phyloP scores from a whole-genome alignment of 148 eudicot species.

The Polygonum aviculare region DNA sequence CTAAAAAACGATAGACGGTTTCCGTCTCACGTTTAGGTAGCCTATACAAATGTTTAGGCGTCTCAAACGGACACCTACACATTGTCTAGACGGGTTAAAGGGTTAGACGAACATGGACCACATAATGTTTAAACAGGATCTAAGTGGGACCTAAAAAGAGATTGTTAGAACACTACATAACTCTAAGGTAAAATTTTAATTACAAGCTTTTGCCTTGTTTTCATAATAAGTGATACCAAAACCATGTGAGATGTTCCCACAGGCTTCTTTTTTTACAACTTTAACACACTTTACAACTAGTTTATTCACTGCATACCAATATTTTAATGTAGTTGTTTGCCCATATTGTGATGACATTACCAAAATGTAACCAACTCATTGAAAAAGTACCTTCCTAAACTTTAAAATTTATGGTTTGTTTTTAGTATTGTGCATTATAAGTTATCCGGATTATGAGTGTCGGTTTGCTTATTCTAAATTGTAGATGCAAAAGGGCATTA shows the following conservation, averaged over 20 bases:
- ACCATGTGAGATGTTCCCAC: background rate
- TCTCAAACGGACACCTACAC: too few species aligned
- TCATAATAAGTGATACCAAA: conserved; percentile 1
- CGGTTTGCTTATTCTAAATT: background rate
- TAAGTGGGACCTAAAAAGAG: too few species aligned
- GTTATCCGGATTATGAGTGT: background rate
- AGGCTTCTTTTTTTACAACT: background rate
- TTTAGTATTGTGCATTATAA: background rate
- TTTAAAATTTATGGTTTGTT: background rate
- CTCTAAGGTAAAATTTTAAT: background rate
- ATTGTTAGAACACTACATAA: too few species aligned
- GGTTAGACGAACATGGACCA: too few species aligned
- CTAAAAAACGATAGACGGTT: too few species aligned
- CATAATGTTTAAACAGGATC: too few species aligned
- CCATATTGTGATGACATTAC: conserved; percentile 2
- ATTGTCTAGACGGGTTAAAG: too few species aligned
- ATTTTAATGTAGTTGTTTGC: background rate
- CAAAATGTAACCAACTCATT: background rate
- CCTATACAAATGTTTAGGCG: too few species aligned
- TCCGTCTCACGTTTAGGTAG: too few species aligned
- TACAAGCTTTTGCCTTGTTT: background rate
- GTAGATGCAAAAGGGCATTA: background rate
- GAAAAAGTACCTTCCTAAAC: background rate
- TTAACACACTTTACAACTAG: background rate
- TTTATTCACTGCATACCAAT: background rate